Base-by-base conservation (phyloP, 2,329 filamentous ascomycete species). In the Aquanectria penicillioides region DNA sequence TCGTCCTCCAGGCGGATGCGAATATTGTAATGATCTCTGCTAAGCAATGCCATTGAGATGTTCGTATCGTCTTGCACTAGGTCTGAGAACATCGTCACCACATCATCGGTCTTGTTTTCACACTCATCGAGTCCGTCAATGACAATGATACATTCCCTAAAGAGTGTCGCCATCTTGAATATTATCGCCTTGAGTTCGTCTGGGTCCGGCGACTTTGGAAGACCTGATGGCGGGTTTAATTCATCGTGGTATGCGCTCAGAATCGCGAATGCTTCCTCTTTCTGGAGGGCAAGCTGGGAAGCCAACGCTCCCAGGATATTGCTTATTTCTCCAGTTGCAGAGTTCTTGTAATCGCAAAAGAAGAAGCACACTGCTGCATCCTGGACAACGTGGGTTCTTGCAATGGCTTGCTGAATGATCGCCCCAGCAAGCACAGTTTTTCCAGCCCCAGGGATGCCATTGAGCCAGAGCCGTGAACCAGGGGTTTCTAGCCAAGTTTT, bases 371-470 rank as follows among this genome's bases (percentile, higher is more conserved):
- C 33, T 0, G 41, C 52, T 3, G 6, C 37, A 5, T 15, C 17
- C 22, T 31, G 4, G 3, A n/a, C 26, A 8, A 5, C n/a, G n/a
- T n/a, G n/a, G 15, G 5, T 18, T 2, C 6, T 17, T 37, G 34
- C 18, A 20, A 63, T 18, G 2, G 33, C 48, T 13, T 67, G 50
- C 5, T 59, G 50, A 2, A 59, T 40, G 0, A 37, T 51, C 0
- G 48, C 37, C 3, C 56, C 53, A 0, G 64, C 59, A 0, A 67
- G 17, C 6, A 65, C 1, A 0, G 64, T 56, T 26, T 67, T 67
- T 1, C 62, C 54, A 12, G 38, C 36, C 1, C 64, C 54, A 0
- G 62, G 59, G 3, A 65, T 65, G 0, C 62, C 64, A 5, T 31
- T 57, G 1, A 65, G 13, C 62, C 64, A 63, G 1, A 63, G 43